Evolutionary conservation across 2,329 filamentous ascomycete genomes (phyloP).

Genomic region (Sporothrix dimorphospora): DNA sequence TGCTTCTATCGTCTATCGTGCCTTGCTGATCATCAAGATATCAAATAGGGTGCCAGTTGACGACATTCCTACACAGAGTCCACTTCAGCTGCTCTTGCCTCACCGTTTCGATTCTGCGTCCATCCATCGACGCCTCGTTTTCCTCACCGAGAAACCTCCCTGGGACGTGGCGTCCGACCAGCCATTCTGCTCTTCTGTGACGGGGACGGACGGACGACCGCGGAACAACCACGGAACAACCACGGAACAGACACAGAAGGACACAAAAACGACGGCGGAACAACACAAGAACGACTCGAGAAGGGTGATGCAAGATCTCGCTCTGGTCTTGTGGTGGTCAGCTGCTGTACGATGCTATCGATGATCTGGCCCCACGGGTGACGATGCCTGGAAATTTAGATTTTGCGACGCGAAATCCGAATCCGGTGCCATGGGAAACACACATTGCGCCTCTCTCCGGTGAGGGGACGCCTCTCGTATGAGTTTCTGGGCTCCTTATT

Average conservation of each 20-base stretch:
- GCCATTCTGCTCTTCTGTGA: background rate
- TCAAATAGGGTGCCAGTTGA: background rate
- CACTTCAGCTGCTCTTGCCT: background rate
- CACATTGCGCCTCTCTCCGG: background rate
- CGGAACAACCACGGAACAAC: background rate
- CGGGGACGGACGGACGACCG: background rate
- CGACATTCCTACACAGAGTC: background rate
- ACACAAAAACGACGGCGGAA: background rate
- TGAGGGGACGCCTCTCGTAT: constrained; percentile 1
- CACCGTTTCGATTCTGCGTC: background rate
- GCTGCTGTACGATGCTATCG: constrained; percentile 19
- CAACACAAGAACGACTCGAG: background rate
- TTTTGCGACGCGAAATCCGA: constrained; percentile 12
- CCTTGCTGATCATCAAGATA: background rate
- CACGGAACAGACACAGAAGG: background rate
- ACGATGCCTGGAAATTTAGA: background rate
- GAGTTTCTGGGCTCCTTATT: background rate
- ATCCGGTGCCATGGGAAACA: constrained; percentile 25
- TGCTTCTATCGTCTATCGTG: background rate
- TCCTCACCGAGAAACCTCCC: background rate
- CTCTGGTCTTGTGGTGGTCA: constrained; percentile 16
- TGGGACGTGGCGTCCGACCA: background rate
- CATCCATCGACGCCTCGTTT: background rate
- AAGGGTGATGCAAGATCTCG: constrained; percentile 28
- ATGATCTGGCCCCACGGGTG: background rate